Conservation (phyloP, 768 basidiomycete genomes). For the Termitomyces titanicus region DNA sequence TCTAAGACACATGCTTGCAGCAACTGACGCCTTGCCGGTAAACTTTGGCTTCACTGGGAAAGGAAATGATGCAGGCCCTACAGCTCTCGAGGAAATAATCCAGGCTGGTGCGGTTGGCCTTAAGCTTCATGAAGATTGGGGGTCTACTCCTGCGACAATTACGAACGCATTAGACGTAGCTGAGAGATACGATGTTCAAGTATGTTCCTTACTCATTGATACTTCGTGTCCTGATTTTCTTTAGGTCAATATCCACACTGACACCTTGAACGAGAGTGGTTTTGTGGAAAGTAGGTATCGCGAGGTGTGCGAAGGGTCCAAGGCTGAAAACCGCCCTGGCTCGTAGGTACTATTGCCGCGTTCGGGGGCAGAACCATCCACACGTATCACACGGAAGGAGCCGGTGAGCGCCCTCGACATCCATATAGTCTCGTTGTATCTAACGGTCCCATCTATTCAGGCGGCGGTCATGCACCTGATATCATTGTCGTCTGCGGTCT, state of each 20-base stretch:
- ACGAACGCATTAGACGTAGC: slow-evolving; percentile 72
- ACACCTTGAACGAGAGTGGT: slow-evolving; percentile 95
- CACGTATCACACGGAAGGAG: slow-evolving; percentile 96
- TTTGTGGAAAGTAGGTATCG: slow-evolving; percentile 81
- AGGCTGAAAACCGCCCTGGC: background rate
- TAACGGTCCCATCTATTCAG: slow-evolving; percentile 27
- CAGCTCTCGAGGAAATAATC: slow-evolving; percentile 44
- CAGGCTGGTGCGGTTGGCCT: slow-evolving; percentile 46
- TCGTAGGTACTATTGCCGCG: slow-evolving; percentile 78
- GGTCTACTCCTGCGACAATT: slow-evolving; percentile 82
- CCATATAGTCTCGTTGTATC: background rate
- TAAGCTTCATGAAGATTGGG: slow-evolving; percentile 99
- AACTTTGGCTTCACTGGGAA: slow-evolving; percentile 97
- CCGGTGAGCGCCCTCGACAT: slow-evolving; percentile 45
- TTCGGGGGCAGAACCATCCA: slow-evolving; percentile 92
- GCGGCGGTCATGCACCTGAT: slow-evolving; percentile 96
- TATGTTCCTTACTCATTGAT: slow-evolving; percentile 24
- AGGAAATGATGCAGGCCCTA: slow-evolving; percentile 84
- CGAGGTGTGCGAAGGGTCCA: background rate
- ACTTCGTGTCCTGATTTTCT: background rate
- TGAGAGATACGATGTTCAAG: slow-evolving; percentile 93
- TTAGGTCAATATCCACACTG: slow-evolving; percentile 91
- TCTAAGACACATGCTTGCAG: slow-evolving; percentile 86
- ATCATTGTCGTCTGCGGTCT: slow-evolving; percentile 96
- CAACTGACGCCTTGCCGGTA: slow-evolving; percentile 86